Conservation (phyloP, 2,329 filamentous ascomycete genomes). For the Curvularia verruculosa region DNA sequence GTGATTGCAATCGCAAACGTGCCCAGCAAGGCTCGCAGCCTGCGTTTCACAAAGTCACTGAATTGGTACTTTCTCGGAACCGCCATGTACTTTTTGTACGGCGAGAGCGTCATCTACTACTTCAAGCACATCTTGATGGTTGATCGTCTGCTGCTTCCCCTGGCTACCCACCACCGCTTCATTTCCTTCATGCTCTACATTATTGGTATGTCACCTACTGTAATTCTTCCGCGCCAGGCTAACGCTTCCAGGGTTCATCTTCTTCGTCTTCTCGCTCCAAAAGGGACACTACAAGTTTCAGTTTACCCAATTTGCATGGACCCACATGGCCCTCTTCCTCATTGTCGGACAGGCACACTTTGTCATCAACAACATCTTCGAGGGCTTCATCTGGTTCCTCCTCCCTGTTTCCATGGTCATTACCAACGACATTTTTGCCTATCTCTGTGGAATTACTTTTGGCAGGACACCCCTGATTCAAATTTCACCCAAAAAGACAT, state of each 20-base stretch:
- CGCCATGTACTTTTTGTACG: conserved; percentile 99
- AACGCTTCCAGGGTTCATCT: conserved; percentile 78
- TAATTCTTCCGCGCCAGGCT: conserved; percentile 19
- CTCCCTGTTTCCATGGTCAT: conserved; percentile 92
- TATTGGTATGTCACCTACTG: conserved; percentile 68
- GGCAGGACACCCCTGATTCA: conserved; percentile 97
- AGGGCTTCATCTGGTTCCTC: conserved; percentile 99
- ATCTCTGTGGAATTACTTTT: conserved; percentile 96
- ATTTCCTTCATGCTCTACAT: conserved; percentile 99
- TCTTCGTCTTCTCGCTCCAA: conserved; percentile 93
- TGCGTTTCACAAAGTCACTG: conserved; percentile 92
- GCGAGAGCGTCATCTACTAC: conserved; percentile 99
- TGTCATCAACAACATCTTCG: conserved; percentile 99
- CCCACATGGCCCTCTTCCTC: conserved; percentile 97
- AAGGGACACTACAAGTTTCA: conserved; percentile 98
- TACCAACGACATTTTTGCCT: conserved; percentile 98
- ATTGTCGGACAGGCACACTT: conserved; percentile 98
- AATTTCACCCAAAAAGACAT: conserved; percentile 97
- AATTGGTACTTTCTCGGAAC: conserved; percentile 99
- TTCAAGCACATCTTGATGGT: conserved; percentile 99
- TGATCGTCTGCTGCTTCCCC: conserved; percentile 87
- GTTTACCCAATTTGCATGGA: conserved; percentile 99
- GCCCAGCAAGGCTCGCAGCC: conserved; percentile 84
- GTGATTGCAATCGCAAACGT: conserved; percentile 98
- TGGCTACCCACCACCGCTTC: conserved; percentile 97